Evolutionary conservation across 345 rosid species (phyloP), one percentile per base, ranked within the genome.

Genomic region (Laguncularia racemosa): DNA sequence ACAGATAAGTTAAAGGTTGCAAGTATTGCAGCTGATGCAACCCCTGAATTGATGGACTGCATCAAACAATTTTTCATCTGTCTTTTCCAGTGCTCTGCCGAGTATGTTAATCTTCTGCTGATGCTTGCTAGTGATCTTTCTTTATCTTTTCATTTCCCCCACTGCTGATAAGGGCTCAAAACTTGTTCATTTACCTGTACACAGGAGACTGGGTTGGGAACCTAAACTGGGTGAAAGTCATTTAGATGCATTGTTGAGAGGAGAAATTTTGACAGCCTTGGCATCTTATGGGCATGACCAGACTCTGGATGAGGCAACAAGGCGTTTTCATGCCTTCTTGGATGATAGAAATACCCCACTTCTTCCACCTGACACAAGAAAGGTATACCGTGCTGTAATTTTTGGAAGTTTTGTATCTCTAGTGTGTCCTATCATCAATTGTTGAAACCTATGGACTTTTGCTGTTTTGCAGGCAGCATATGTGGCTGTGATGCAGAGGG

Each of bases 141-240:
- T 18, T 20, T 58, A 8, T 14, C 17, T 18, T 40, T n/a, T 15
- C 28, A 38, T 16, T 52, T 23, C 11, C 11, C 40, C 11, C 40
- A n/a, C 40, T 9, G 10, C 40, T 33, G 40, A 6, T 33, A 9
- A 33, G 11, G 40, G 40, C 10, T 10, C 6, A 20, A 23, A n/a
- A 26, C 11, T 18, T 16, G 20, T 64, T 12, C 50, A 60, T 63
- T 59, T 52, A 44, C 43, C 49, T 53, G 52, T 55, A 58, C 61
- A 21, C 71, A 89, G 97, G 77, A 93, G 73, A 74, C 95, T 87
- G 49, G 91, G 97, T 53, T 93, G 97, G 97, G 99, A 86, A 14
- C 73, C 89, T 62, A 93, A 83, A 69, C 67, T 69, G 67, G 96
- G 95, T 16, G 99, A 93, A 79, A 82, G 90, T 55, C 99, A 86